Base-by-base conservation (phyloP, 1,284 basidiomycete species). In the Inonotus hispidus region DNA sequence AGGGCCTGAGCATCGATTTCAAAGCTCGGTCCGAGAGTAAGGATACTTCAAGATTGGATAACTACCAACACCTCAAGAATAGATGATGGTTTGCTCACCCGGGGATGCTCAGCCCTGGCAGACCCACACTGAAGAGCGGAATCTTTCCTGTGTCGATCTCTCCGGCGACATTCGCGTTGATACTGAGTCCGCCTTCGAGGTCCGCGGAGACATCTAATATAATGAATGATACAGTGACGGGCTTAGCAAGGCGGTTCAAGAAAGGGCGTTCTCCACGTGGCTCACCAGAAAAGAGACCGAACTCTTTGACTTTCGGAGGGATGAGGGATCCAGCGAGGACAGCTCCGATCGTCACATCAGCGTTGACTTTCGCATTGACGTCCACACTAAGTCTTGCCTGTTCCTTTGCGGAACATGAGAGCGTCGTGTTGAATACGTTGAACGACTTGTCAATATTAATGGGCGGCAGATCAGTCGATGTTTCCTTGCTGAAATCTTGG, bases 61-160 rank as follows among this genome's bases (percentile, higher is more conserved):
- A n/a, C n/a, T n/a, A n/a, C n/a, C n/a, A n/a, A n/a, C n/a, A n/a
- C n/a, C n/a, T n/a, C n/a, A n/a, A n/a, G n/a, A n/a, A n/a, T n/a
- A n/a, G n/a, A n/a, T n/a, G n/a, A n/a, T n/a, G n/a, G n/a, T n/a
- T n/a, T 50, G 60, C 38, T 65, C 27, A 67, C 77, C 73, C 73
- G 74, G 46, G 78, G 75, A 68, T 80, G 71, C 59, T 75, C 68
- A 56, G 79, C 67, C 25, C 76, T 74, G 3, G 77, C 74, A 78
- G 68, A 0, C 74, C 74, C 11, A 73, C 60, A 59, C 72, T 63
- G 60, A 77, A 71, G 7, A 81, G 63, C 35, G 61, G 35, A 37
- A 55, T 47, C 29, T 49, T 53, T 45, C 58, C 58, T 13, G 58
- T 55, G 50, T 59, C 58, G 14, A 60, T 13, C 23, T 49, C 32